phyloP scores from a whole-genome alignment of 805 yeast genomes.

The Saccharomycopsis sp. region DNA sequence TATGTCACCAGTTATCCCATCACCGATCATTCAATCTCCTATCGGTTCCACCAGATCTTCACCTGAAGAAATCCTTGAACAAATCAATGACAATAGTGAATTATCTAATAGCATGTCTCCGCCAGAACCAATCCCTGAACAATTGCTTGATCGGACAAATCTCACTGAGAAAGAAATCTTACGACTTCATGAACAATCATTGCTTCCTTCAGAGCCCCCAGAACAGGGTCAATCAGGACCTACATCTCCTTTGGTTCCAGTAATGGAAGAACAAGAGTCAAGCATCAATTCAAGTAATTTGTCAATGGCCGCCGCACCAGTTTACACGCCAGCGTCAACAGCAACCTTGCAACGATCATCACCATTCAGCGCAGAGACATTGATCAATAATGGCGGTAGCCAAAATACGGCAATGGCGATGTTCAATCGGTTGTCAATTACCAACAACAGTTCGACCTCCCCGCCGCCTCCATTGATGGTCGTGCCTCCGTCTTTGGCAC shows the following conservation, averaged over 20 bases:
- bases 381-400: too few species aligned
- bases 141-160: neutral
- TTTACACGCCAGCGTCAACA: slow-evolving; percentile 18
- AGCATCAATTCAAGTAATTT: neutral
- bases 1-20: too few species aligned
- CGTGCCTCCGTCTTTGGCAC: too few species aligned
- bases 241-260: slow-evolving; percentile 7
- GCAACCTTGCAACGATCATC: too few species aligned
- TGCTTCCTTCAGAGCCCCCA: slow-evolving; percentile 55
- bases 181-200: slow-evolving; percentile 46
- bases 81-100: neutral
- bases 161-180: slow-evolving; percentile 49
- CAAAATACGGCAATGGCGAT: slow-evolving; percentile 25
- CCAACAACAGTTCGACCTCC: too few species aligned
- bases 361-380: too few species aligned
- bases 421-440: neutral
- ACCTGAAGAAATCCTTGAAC: slow-evolving; percentile 4
- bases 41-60: slow-evolving; percentile 24
- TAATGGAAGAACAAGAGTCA: slow-evolving; percentile 3
- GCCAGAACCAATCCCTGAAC: slow-evolving; percentile 6
- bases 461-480: too few species aligned
- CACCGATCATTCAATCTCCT: slow-evolving; percentile 22
- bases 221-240: neutral
- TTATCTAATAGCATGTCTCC: slow-evolving; percentile 5
- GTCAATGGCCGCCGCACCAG: slow-evolving; percentile 10